Percentiles rank a stretch among this genome's conserved stretches.
These are phyloP conservation scores for Scheffersomyces parashehatae DNA, from an alignment of 1,139 yeast genomes.

Conservation along the genomic window DNA sequence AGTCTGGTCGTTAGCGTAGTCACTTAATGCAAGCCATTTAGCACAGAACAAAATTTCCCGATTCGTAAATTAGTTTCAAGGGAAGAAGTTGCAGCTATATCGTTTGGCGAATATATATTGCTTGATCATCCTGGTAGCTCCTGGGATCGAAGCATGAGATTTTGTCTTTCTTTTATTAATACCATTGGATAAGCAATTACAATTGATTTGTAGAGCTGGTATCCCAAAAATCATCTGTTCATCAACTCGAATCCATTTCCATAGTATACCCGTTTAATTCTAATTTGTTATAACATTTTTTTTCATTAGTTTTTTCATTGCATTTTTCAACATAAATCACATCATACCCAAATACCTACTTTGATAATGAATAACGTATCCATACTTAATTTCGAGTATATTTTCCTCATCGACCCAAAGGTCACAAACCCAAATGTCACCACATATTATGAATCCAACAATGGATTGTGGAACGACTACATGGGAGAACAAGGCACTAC, in stretches of 20 bases:
- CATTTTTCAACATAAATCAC: neutral
- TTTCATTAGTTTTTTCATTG: neutral
- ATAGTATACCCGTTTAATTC: constrained; percentile 3
- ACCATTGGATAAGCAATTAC: too few species aligned
- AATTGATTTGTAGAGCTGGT: too few species aligned
- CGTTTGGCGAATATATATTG: neutral
- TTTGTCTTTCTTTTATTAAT: too few species aligned
- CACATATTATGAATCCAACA: constrained; percentile 30
- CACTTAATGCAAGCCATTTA: too few species aligned
- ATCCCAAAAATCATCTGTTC: neutral
- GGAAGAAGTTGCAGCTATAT: too few species aligned
- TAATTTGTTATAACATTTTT: neutral
- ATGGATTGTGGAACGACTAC: constrained; percentile 34
- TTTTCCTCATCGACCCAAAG: constrained; percentile 33
- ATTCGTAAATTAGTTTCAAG: neutral
- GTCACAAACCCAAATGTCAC: constrained; percentile 22
- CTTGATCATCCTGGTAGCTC: constrained; percentile 2
- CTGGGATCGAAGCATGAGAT: neutral
- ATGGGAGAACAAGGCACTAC: constrained; percentile 10
- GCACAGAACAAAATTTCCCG: neutral
- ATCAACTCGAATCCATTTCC: too few species aligned
- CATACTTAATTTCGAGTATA: constrained; percentile 38
- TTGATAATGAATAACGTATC: constrained; percentile 13
- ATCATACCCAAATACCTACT: neutral
- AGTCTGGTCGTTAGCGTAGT: too few species aligned